Base-by-base conservation (phyloP, 371 early-diverging fungal species). In the Mucor saturninus region DNA sequence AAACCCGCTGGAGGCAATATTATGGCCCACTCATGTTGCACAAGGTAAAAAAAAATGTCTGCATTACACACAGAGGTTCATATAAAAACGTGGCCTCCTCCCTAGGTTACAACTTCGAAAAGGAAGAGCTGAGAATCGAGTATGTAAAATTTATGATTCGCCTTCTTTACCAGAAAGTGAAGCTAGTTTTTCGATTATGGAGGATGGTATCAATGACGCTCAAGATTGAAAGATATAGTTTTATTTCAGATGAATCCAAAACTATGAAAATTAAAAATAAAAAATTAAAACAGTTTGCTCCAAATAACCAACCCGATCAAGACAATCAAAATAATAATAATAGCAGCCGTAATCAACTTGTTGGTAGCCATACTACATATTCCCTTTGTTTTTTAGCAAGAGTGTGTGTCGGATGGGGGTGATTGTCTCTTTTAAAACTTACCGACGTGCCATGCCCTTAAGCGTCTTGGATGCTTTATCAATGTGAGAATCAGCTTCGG, bases 1-100 rank as follows among this genome's bases (percentile, higher is more conserved):
- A 99, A 98, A 73, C 99, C 99, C 6, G 96, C 98, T 59, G 99
- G 99, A 42, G 99, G 99, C 38, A 94, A 99, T 74, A 96, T 99
- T 40, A 95, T 99, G 81, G 99, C 99, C 0, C 99, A 99, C 69
- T 90, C 99, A 9, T 98, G 95, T 48, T 57, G 61, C n/a, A 54
- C 54, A 31, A 50, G 50, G 50, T 21, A 40, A 21, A 43, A 8
- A 3, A n/a, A 45, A 2, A 6, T 50, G 30, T 35, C 30, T 15
- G 14, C 15, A 15, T 45, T 45, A 5, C 15, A 13, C n/a, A 13
- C 1, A 14, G 4, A 43, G 26, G n/a, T n/a, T n/a, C n/a, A 13
- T 2, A 13, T 3, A 35, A 45, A 48, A 26, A 48, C 5, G 21
- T 21, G 21, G 1, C 21, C 21, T 21, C 0, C 21, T 1, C 21